These are phyloP conservation scores for Pythium aquatile DNA, from an alignment of 352 stramenopile species.

Conservation along the genomic window DNA sequence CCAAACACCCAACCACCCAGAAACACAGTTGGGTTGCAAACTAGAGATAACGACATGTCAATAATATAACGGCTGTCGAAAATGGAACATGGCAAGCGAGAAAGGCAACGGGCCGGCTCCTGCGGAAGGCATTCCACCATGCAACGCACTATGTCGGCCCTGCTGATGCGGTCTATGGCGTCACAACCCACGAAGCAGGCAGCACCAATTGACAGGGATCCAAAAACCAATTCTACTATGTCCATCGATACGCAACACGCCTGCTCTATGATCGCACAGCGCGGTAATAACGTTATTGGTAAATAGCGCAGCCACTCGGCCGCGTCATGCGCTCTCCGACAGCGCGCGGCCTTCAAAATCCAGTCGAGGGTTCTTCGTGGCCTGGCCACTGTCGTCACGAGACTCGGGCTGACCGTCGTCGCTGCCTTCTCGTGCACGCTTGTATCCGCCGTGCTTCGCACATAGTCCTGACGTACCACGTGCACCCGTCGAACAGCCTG, in stretches of 20 bases:
- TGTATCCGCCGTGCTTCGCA: slow-evolving; percentile 82
- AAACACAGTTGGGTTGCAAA: neutral
- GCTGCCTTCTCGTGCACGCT: slow-evolving; percentile 24
- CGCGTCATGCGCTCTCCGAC: neutral
- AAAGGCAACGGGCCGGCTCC: too few relatives aligned
- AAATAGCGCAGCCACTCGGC: neutral
- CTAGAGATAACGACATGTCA: neutral
- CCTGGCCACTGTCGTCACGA: slow-evolving; percentile 3
- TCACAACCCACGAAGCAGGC: too few relatives aligned
- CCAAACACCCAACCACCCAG: slow-evolving; percentile 1
- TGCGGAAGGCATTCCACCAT: too few relatives aligned
- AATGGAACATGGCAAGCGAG: too few relatives aligned
- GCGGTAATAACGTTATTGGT: neutral
- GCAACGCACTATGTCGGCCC: too few relatives aligned
- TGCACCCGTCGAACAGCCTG: slow-evolving; percentile 71
- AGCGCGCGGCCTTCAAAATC: slow-evolving; percentile 21
- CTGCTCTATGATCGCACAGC: neutral
- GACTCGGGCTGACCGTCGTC: neutral
- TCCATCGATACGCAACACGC: neutral
- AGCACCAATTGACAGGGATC: too few relatives aligned
- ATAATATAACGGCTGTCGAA: neutral
- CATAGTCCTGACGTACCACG: slow-evolving; percentile 73
- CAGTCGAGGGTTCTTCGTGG: slow-evolving; percentile 22
- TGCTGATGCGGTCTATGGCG: too few relatives aligned
- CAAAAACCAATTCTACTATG: too few relatives aligned